phyloP scores from a whole-genome alignment of 202 grass and related monocot species.

The Eragrostis tef region DNA sequence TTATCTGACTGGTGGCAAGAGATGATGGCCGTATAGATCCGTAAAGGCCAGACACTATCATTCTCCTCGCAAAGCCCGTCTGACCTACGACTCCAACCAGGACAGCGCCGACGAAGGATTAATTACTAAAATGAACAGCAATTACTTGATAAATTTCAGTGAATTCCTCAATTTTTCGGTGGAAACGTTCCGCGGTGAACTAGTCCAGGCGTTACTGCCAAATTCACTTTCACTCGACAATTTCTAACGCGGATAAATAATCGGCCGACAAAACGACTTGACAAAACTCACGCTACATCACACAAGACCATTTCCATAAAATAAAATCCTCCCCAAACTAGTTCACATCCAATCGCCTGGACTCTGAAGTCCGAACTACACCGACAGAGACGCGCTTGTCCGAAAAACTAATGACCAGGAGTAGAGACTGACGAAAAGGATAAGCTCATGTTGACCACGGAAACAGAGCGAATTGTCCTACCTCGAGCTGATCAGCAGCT shows the following conservation, averaged over 20 bases:
- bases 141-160: too few species aligned
- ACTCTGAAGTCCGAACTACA: background rate
- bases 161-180: background rate
- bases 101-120: background rate
- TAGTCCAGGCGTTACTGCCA: background rate
- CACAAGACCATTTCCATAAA: background rate
- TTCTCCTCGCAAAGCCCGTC: background rate
- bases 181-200: constrained; percentile 1
- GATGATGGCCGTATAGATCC: too few species aligned
- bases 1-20: background rate
- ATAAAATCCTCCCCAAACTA: background rate
- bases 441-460: constrained; percentile 11
- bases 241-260: background rate
- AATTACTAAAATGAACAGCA: background rate
- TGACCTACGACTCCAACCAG: background rate
- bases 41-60: background rate
- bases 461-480: background rate
- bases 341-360: background rate
- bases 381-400: background rate
- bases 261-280: background rate
- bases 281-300: background rate
- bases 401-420: constrained; percentile 33
- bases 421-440: background rate
- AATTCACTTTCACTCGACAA: background rate
- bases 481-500: background rate